A percentile compares a stretch with the other conserved stretches of the same genome.
Evolutionary conservation across 2,329 filamentous ascomycete genomes (phyloP).

Genomic region (Massarina eburnea): DNA sequence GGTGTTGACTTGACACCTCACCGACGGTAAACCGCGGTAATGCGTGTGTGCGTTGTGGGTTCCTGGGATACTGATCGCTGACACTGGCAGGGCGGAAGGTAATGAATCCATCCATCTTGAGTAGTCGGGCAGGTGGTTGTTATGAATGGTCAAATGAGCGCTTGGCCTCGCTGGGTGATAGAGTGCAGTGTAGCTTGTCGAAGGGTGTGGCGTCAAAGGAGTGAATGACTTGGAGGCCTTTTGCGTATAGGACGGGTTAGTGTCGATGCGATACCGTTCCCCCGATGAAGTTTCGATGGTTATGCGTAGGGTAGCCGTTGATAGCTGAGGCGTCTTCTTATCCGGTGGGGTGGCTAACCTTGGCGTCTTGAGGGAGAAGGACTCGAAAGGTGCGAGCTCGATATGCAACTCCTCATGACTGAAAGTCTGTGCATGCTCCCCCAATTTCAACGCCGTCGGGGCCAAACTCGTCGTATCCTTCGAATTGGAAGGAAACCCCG

Average conservation of each 20-base stretch:
- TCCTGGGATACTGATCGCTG: constrained; percentile 84
- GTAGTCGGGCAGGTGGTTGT: constrained; percentile 48
- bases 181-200: constrained; percentile 45
- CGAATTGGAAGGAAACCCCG: constrained; percentile 34
- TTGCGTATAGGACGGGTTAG: constrained; percentile 57
- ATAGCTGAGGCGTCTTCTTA: constrained; percentile 2
- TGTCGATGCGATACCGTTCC: constrained; percentile 71
- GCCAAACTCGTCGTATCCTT: constrained; percentile 22
- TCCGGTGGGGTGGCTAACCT: constrained; percentile 29
- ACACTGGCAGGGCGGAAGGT: constrained; percentile 70
- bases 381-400: constrained; percentile 67
- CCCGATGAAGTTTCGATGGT: constrained; percentile 65
- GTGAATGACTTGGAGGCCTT: constrained; percentile 41
- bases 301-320: constrained; percentile 68
- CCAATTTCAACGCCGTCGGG: constrained; percentile 48
- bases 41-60: constrained; percentile 93
- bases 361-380: constrained; percentile 60
- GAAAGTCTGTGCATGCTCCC: constrained; percentile 62
- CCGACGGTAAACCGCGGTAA: constrained; percentile 82
- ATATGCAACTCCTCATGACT: constrained; percentile 65
- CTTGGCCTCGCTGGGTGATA: constrained; percentile 50
- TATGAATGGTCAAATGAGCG: constrained; percentile 34
- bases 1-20: constrained; percentile 85
- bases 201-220: constrained; percentile 43
- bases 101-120: constrained; percentile 85